Conservation (phyloP, 2,329 filamentous ascomycete genomes). For the Cordyceps militaris region DNA sequence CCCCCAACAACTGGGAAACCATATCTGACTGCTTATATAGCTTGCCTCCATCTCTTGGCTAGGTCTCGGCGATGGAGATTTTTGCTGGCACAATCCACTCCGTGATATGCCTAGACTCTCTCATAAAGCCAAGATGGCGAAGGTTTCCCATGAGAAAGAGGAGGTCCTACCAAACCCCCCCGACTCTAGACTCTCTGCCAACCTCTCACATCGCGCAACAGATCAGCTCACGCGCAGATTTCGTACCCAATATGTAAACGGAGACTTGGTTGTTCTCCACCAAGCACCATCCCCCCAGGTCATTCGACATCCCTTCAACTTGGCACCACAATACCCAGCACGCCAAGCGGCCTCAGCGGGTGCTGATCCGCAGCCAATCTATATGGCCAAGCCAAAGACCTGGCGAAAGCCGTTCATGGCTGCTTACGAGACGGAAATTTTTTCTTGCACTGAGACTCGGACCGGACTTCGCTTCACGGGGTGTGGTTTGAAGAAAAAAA, state of each 20-base stretch:
- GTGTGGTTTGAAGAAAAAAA: not conserved
- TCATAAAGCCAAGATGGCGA: not conserved
- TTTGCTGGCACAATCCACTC: not conserved
- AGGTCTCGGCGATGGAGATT: not conserved
- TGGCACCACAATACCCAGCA: conserved; percentile 2
- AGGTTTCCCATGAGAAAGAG: not conserved
- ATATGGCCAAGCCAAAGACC: not conserved
- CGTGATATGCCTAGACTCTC: not conserved
- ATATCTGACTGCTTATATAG: not conserved
- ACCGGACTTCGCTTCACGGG: not conserved
- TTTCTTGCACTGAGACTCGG: not conserved
- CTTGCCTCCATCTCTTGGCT: not conserved
- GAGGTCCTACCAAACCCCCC: too few species aligned
- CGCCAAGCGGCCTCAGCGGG: not conserved
- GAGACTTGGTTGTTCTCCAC: not conserved
- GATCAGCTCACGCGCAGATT: not conserved
- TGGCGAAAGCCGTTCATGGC: conserved; percentile 8
- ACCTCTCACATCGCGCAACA: not conserved
- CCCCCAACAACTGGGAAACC: not conserved
- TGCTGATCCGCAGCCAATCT: conserved; percentile 8
- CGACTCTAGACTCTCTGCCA: not conserved
- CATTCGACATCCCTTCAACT: not conserved
- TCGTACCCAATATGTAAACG: not conserved
- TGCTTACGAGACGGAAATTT: not conserved
- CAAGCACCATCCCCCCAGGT: not conserved